Conservation (phyloP, 176 grass and related monocot genomes). For the Ensete glaucum region DNA sequence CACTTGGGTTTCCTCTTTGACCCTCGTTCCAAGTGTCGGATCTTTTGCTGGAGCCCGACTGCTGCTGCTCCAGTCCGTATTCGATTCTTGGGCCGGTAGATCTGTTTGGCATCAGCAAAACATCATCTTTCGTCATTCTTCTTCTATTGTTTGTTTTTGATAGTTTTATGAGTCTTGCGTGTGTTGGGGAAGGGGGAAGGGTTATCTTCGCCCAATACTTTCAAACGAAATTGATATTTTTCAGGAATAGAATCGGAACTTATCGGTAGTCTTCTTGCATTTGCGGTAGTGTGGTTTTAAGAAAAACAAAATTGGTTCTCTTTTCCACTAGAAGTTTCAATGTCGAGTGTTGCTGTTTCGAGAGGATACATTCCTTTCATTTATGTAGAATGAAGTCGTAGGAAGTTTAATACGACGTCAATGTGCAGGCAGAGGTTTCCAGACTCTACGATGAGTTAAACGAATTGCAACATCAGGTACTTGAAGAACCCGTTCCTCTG, state of each 20-base stretch:
- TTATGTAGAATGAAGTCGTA: neutral
- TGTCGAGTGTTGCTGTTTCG: neutral
- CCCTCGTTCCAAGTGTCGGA: neutral
- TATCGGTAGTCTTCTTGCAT: neutral
- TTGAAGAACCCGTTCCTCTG: neutral
- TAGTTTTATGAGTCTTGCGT: too few species aligned
- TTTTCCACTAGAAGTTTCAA: neutral
- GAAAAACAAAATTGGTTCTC: neutral
- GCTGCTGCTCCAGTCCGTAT: neutral
- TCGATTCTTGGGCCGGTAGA: too few species aligned
- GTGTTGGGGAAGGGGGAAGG: too few species aligned
- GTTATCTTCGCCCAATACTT: too few species aligned
- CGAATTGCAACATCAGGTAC: slow-evolving; percentile 78
- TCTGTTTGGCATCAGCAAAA: too few species aligned
- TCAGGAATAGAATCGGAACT: too few species aligned
- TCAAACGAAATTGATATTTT: too few species aligned
- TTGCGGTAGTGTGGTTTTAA: too few species aligned
- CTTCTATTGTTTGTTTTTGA: too few species aligned
- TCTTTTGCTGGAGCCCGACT: neutral
- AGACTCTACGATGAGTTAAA: slow-evolving; percentile 49
- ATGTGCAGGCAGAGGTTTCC: slow-evolving; percentile 57
- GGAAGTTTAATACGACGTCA: neutral
- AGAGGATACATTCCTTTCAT: neutral
- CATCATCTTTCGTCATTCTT: too few species aligned
- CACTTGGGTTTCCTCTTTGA: neutral